Percentiles rank a stretch among this genome's conserved stretches.
Conservation (phyloP, 108 stramenopile species). For the Skeletonema menzelii region DNA sequence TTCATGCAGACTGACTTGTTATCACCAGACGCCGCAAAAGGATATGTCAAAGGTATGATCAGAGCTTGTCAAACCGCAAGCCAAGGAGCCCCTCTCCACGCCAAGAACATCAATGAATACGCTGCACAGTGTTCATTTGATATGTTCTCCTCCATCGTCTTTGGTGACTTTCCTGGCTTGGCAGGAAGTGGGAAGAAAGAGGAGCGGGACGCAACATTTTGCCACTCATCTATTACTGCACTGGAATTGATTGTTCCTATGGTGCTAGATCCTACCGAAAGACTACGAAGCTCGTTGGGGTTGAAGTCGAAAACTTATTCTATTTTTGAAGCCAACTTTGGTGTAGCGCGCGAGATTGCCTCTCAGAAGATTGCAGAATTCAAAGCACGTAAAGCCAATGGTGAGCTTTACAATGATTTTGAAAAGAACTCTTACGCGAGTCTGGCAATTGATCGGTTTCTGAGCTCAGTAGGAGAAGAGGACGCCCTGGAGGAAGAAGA, state of each 20-base stretch:
- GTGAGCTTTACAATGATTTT: no score
- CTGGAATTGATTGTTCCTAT: no score
- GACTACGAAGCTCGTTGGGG: no score
- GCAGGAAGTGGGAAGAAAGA: constrained; percentile 7
- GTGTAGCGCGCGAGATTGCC: no score
- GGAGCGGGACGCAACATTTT: constrained; percentile 7
- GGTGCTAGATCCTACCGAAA: no score
- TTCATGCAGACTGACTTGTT: constrained; percentile 36
- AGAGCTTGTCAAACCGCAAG: constrained; percentile 14
- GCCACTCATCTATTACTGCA: no score
- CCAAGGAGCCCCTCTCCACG: background rate
- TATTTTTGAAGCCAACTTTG: no score
- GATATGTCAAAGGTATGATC: constrained; percentile 24
- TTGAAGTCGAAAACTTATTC: no score
- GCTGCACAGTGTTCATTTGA: constrained; percentile 22
- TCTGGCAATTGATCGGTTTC: constrained; percentile 22
- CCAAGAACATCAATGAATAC: constrained; percentile 19
- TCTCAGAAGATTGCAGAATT: no score
- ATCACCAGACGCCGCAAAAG: constrained; percentile 10
- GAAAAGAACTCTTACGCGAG: constrained; percentile 18
- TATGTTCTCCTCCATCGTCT: constrained; percentile 30
- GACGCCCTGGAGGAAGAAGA: constrained; percentile 2
- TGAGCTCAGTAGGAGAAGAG: background rate
- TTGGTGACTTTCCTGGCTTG: constrained; percentile 16
- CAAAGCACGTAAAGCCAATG: no score